A percentile compares a stretch with the other conserved stretches of the same genome.
These are phyloP conservation scores for Suhomyces choctaworum DNA, from an alignment of 1,139 yeast genomes.

Conservation along the genomic window DNA sequence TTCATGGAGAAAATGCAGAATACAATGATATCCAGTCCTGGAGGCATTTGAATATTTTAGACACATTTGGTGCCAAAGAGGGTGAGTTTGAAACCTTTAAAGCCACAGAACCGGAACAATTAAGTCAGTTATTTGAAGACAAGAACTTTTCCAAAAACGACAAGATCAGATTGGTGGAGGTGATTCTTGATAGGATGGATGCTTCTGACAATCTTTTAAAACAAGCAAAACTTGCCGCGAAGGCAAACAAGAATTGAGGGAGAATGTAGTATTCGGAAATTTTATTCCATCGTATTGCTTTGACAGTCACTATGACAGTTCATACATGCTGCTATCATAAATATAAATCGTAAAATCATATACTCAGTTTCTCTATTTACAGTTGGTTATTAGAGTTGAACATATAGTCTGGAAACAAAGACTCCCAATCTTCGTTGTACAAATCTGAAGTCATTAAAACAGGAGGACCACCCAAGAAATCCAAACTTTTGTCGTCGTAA, in stretches of 20 bases:
- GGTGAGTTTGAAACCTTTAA: constrained; percentile 48
- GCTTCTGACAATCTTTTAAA: constrained; percentile 55
- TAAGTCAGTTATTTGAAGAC: constrained; percentile 56
- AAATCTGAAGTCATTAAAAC: constrained; percentile 54
- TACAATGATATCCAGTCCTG: constrained; percentile 82
- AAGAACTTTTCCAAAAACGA: constrained; percentile 55
- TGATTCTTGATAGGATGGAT: constrained; percentile 76
- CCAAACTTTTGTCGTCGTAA: constrained; percentile 30
- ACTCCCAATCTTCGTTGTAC: constrained; percentile 53
- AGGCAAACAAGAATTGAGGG: constrained; percentile 58
- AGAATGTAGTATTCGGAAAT: too few species aligned
- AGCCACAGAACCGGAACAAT: constrained; percentile 63
- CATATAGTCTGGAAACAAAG: constrained; percentile 46
- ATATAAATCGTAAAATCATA: neutral
- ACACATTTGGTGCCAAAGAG: constrained; percentile 66
- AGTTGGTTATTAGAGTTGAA: constrained; percentile 16
- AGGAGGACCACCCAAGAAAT: constrained; percentile 54
- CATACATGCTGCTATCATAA: too few species aligned
- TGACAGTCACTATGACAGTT: too few species aligned
- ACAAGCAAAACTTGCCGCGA: constrained; percentile 79
- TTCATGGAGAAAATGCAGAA: constrained; percentile 73
- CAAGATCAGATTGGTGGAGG: constrained; percentile 72
- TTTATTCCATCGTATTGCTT: too few species aligned
- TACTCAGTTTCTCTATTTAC: neutral
- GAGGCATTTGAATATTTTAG: constrained; percentile 68